A percentile compares a stretch with the other conserved stretches of the same genome.
Conservation (phyloP, 441 rosid species). For the Rhodomyrtus psidioides region DNA sequence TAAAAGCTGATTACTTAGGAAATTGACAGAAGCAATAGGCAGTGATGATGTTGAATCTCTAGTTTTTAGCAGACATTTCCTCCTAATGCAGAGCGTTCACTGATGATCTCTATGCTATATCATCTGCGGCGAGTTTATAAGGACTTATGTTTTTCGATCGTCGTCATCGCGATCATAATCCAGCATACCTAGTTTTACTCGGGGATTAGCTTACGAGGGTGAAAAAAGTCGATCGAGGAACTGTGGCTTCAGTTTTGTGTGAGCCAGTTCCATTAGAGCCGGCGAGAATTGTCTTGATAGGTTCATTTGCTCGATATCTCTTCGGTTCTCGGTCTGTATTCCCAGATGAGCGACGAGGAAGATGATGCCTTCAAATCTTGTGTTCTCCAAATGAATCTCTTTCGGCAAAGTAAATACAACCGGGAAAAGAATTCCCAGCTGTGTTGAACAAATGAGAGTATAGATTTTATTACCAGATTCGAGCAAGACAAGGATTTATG, state of each 20-base stretch:
- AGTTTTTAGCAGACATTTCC: background rate
- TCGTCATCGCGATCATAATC: background rate
- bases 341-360: background rate
- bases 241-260: background rate
- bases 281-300: background rate
- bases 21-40: background rate
- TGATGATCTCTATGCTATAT: background rate
- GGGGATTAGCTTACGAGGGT: background rate
- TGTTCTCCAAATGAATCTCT: background rate
- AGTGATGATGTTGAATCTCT: background rate
- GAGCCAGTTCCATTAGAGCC: background rate
- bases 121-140: background rate
- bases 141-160: background rate
- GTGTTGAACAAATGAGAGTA: background rate
- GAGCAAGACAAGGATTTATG: background rate
- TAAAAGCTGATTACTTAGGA: background rate
- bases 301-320: background rate
- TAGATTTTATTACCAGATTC: background rate
- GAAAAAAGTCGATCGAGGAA: background rate
- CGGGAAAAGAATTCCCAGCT: background rate
- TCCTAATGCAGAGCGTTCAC: background rate
- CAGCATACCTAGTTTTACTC: background rate
- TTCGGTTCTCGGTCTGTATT: background rate
- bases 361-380: background rate
- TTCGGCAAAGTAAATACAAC: background rate